These are phyloP conservation scores for Auricularia sp. DNA, from an alignment of 768 basidiomycete species.

Conservation along the genomic window DNA sequence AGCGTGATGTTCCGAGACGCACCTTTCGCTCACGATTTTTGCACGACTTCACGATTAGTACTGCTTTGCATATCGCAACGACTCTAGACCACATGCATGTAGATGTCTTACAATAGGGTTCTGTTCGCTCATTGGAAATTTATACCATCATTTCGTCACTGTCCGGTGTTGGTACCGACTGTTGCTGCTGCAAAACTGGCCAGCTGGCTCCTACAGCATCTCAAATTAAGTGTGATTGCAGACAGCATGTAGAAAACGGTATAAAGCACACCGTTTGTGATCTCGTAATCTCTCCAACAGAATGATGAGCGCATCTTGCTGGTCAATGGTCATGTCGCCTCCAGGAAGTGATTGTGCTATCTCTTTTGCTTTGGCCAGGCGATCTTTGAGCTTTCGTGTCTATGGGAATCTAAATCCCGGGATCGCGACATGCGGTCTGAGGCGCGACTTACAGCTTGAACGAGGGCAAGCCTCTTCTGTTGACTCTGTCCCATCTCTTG, in stretches of 20 bases:
- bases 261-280: background rate
- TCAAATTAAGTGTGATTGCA: background rate
- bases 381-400: background rate
- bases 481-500: background rate
- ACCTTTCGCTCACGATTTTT: constrained; percentile 23
- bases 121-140: background rate
- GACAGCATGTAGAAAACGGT: too few relatives aligned
- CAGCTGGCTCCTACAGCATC: background rate
- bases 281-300: background rate
- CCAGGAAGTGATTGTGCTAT: background rate
- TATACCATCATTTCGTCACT: background rate
- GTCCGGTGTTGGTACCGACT: background rate
- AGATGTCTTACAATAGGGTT: background rate
- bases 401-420: background rate
- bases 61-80: background rate
- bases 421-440: background rate
- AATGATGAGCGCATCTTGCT: background rate
- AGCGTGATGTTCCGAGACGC: constrained; percentile 9
- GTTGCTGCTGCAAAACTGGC: background rate
- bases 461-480: background rate
- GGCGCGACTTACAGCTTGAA: background rate
- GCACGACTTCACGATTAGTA: background rate
- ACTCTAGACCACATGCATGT: background rate
- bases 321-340: background rate
- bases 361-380: background rate